Base-by-base conservation (phyloP, 140 eudicot genomes). In the Bidens hawaiensis region DNA sequence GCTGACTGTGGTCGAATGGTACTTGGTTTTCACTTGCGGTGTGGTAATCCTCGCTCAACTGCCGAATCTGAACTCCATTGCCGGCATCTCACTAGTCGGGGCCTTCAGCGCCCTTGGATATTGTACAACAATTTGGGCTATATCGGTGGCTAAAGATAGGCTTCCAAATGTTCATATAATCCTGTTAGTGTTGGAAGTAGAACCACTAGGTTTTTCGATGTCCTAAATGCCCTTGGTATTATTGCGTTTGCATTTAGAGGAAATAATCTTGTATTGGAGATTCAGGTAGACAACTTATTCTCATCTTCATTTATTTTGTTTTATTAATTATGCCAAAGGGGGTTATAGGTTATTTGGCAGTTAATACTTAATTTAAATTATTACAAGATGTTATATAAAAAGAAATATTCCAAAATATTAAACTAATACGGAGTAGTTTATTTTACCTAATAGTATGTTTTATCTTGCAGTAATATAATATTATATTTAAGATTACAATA, bases 11-110 rank as follows among this genome's bases (percentile, higher is more conserved):
- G 81, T 72, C 0, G 87, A 82, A 38, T 77, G 87, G 87, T 82
- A 69, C 68, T 49, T 82, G 74, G 74, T 82, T 17, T 82, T 82
- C 47, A 78, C 87, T 24, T 64, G 70, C 27, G 80, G 30, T 0
- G 87, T 81, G 0, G 60, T 82, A 12, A 27, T 82, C 5, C 71
- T 82, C 0, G 72, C 87, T 19, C 87, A 82, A 62, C 79, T 82
- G 1, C 87, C 87, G 16, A 82, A 82, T 60, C 48, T 82, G 23
- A 82, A 82, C 34, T 78, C 87, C 7, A 82, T 82, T 4, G 87
- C 87, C 1, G 81, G 83, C 4, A 74, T 82, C 18, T 82, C 87
- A 0, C 77, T 82, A 2, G 46, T 82, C 5, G 87, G 84, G 27
- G 83, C 83, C n/a, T 26, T 78, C 43, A 74, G 81, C 0, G 87